Evolutionary conservation across 1,139 yeast species (phyloP), one percentile per base, ranked within the genome.

Genomic region (Kodamaea arcana): DNA sequence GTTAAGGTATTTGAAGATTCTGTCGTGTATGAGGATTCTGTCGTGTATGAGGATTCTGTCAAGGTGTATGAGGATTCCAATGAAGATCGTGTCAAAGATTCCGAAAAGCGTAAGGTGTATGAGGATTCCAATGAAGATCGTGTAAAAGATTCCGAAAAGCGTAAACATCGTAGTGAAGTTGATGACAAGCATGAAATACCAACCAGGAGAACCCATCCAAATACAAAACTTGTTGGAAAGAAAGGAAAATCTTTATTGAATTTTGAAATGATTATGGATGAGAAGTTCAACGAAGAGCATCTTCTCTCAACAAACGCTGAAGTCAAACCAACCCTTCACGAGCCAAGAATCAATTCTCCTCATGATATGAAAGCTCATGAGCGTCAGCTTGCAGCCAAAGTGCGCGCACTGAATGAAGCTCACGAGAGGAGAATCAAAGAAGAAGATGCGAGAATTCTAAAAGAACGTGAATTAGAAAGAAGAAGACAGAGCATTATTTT

Each of bases 311-410:
- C 29, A 4, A 34, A 34, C 8, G 4, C 30, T 6, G 18, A 27
- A 11, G 33, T 31, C 3, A 28, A 28, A 13, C 20, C 18, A 16
- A 12, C 11, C 4, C n/a, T 14, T n/a, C 31, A 16, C 8, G 22
- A 14, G 15, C 28, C 17, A 15, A 32, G 26, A 24, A 34, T 32
- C 22, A 35, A 33, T 22, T 32, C 36, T 3, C 41, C 41, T 3
- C 39, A 35, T 32, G 39, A 40, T 29, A 13, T 55, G 29, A 54
- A 51, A n/a, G 43, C 48, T 30, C 57, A 42, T 27, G 67, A 61
- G 42, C 46, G 65, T 23, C 58, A 58, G 30, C 47, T 62, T 30
- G 66, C 66, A 3, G 54, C 51, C 10, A 56, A 51, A 41, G 66
- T 61, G 3, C 58, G 51, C 32, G 50, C 47, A 29, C 46, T 45